Base-by-base conservation (phyloP, 2,329 filamentous ascomycete genomes). In the Diaporthe citrichinensis region DNA sequence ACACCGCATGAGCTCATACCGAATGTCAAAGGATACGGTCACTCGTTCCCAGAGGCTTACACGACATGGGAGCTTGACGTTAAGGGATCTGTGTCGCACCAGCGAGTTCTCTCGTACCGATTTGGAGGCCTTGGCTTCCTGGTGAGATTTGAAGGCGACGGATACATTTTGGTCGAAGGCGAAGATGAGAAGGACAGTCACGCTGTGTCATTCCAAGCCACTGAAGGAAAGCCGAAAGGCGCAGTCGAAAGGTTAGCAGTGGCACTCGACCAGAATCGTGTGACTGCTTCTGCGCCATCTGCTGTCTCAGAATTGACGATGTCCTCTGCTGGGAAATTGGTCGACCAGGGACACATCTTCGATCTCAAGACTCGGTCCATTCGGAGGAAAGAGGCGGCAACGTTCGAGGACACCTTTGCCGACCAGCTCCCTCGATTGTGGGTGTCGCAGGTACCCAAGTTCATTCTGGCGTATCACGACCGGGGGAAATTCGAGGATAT, bases 41-140 rank as follows among this genome's bases (percentile, higher is more conserved):
- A 94, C 78, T 87, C 90, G 0, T 94, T 95, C 77, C 91, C 91
- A 0, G 91, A 94, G 65, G 86, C 86, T 1, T 92, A 94, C 79
- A 94, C 93, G 0, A 90, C 86, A 0, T 94, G 92, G 92, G 88
- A 89, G 14, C 15, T 78, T 0, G 86, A 86, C 0, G 88, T 91
- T 0, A 86, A 85, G 61, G 85, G 86, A 0, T 94, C 92, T 0
- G 83, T 82, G 1, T 91, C 90, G 0, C 91, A 94, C 76, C 92
- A 94, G 79, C 86, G 92, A 2, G 79, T 94, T 10, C 78, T 94
- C 1, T 82, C 83, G 4, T 94, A 94, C 76, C 76, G 83, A 0
- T 90, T 94, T 78, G 90, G 85, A 0, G 88, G 85, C 1, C 79
- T 92, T 15, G 81, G 82, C 0, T 86, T 87, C 65, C 76, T 92